phyloP scores from a whole-genome alignment of 352 stramenopile species.

The Pythium scleroteichum region DNA sequence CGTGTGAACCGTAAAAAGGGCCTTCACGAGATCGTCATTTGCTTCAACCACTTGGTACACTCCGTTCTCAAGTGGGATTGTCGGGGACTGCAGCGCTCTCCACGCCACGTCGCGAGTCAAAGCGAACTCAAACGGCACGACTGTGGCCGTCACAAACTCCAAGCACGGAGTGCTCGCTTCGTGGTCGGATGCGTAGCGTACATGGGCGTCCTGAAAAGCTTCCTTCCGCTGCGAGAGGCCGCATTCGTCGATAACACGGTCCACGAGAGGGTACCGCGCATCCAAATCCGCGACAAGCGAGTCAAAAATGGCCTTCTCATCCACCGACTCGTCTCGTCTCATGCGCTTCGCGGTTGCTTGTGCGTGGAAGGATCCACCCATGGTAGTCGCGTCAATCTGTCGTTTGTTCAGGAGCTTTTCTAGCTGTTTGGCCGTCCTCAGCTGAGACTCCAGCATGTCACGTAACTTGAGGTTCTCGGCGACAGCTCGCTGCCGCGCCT shows the following conservation, averaged over 20 bases:
- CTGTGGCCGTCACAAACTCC: constrained; percentile 10
- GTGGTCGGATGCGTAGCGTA: background rate
- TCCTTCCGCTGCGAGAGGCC: background rate
- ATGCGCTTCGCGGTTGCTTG: background rate
- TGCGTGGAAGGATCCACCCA: background rate
- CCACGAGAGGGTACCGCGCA: background rate
- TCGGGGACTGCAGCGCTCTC: constrained; percentile 1
- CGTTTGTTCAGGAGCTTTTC: constrained; percentile 18
- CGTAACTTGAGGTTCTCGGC: constrained; percentile 12
- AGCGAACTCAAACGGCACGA: constrained; percentile 15
- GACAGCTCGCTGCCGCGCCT: constrained; percentile 8
- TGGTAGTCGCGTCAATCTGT: background rate
- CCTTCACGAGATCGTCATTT: constrained; percentile 5
- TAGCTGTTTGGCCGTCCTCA: constrained; percentile 1
- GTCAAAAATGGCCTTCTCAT: background rate
- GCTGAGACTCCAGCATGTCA: constrained; percentile 6
- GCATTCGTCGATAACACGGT: constrained; percentile 1
- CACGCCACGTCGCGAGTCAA: constrained; percentile 14
- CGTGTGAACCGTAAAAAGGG: constrained; percentile 14
- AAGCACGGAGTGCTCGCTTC: background rate
- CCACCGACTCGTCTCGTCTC: background rate
- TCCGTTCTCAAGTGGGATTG: constrained; percentile 7
- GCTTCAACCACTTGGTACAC: constrained; percentile 9
- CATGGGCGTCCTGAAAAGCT: constrained; percentile 4
- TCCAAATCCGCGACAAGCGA: constrained; percentile 1